Conservation (phyloP, 208 protist species). For the Endotrypanum monterogeii region DNA sequence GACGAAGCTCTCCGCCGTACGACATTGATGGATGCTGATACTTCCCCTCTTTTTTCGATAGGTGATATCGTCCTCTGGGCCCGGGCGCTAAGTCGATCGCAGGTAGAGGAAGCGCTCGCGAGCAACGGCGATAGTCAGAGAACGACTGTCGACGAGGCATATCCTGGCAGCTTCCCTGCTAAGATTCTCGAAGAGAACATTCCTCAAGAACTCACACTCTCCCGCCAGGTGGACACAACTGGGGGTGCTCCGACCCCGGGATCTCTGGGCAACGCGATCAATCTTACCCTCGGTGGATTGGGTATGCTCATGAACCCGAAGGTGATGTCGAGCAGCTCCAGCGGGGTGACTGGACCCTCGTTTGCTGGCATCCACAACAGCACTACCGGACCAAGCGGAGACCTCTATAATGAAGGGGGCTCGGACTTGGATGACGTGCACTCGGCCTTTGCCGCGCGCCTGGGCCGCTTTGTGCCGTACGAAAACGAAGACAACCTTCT, state of each 20-base stretch:
- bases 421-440: not conserved
- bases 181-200: constrained; percentile 65
- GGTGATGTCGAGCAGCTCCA: not conserved
- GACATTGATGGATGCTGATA: constrained; percentile 37
- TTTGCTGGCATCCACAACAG: not conserved
- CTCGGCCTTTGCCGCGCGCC: constrained; percentile 34
- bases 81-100: constrained; percentile 55
- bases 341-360: not conserved
- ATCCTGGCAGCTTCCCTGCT: not conserved
- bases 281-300: constrained; percentile 1
- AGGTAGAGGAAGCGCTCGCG: constrained; percentile 75
- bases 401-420: not conserved
- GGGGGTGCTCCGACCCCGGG: not conserved
- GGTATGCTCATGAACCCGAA: not conserved
- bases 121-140: constrained; percentile 14
- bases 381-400: not conserved
- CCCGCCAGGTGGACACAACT: not conserved
- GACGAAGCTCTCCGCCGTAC: constrained; percentile 17
- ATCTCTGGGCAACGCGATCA: not conserved
- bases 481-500: constrained; percentile 59
- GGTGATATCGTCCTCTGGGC: constrained; percentile 73
- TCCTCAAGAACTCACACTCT: constrained; percentile 40
- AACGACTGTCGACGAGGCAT: not conserved
- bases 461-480: constrained; percentile 77
- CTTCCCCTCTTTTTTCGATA: constrained; percentile 62